These are phyloP conservation scores for Xerocomus cyaneibrunnescens DNA, from an alignment of 1,284 basidiomycete species.

Conservation along the genomic window DNA sequence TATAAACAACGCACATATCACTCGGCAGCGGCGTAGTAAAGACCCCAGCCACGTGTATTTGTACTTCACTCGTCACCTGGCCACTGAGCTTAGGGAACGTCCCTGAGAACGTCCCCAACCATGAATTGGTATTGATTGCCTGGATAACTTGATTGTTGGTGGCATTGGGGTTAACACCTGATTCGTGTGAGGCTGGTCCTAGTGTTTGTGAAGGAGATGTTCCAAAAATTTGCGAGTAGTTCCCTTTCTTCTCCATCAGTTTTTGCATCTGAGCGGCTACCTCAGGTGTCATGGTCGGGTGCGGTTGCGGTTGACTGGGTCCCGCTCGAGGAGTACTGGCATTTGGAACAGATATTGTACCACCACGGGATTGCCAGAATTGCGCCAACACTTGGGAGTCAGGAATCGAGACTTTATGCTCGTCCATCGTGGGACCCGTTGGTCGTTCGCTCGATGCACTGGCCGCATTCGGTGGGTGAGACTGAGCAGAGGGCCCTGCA, in stretches of 20 bases:
- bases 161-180: neutral
- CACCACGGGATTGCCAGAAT: slow-evolving; percentile 32
- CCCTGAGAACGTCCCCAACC: slow-evolving; percentile 56
- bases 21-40: slow-evolving; percentile 5
- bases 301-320: slow-evolving; percentile 14
- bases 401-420: slow-evolving; percentile 18
- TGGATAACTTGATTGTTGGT: slow-evolving; percentile 10
- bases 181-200: slow-evolving; percentile 13
- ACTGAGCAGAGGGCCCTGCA: slow-evolving; percentile 14
- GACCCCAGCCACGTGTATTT: slow-evolving; percentile 42
- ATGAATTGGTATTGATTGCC: slow-evolving; percentile 23
- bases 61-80: slow-evolving; percentile 43
- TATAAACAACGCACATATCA: slow-evolving; percentile 35
- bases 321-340: slow-evolving; percentile 3
- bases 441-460: slow-evolving; percentile 8
- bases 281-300: slow-evolving; percentile 19
- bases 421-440: slow-evolving; percentile 15
- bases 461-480: slow-evolving; percentile 6
- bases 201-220: slow-evolving; percentile 10
- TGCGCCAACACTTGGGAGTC: slow-evolving; percentile 26
- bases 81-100: slow-evolving; percentile 42
- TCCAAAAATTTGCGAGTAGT: slow-evolving; percentile 13
- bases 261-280: slow-evolving; percentile 53
- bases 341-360: slow-evolving; percentile 8
- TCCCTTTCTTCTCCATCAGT: slow-evolving; percentile 43